Conservation (phyloP, 2,329 filamentous ascomycete species). For the Aspergillus clavatus region DNA sequence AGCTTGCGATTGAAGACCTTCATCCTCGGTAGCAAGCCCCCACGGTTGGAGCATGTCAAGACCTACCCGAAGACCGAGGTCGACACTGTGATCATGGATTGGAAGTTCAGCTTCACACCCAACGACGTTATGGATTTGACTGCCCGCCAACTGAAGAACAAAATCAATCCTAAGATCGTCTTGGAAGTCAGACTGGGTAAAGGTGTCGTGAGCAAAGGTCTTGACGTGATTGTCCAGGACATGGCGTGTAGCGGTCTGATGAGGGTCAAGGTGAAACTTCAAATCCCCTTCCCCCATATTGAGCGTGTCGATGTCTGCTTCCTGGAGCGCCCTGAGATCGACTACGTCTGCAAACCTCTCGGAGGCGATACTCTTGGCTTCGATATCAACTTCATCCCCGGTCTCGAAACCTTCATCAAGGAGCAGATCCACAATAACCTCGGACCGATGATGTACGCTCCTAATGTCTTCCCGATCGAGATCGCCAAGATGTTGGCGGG, state of each 20-base stretch:
- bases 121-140: slow-evolving; percentile 93
- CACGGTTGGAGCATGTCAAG: slow-evolving; percentile 94
- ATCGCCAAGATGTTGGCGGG: slow-evolving; percentile 97
- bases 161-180: slow-evolving; percentile 94
- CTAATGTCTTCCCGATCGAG: slow-evolving; percentile 97
- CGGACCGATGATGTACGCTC: slow-evolving; percentile 95
- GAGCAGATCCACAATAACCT: slow-evolving; percentile 95
- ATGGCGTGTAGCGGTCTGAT: slow-evolving; percentile 95
- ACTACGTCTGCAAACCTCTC: slow-evolving; percentile 96
- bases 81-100: slow-evolving; percentile 96
- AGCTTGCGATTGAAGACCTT: slow-evolving; percentile 92
- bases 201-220: slow-evolving; percentile 91
- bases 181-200: slow-evolving; percentile 93
- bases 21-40: slow-evolving; percentile 89
- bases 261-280: slow-evolving; percentile 95
- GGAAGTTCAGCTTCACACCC: slow-evolving; percentile 99
- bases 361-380: slow-evolving; percentile 94
- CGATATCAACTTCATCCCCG: slow-evolving; percentile 98
- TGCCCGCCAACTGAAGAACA: slow-evolving; percentile 81
- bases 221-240: slow-evolving; percentile 96
- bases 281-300: slow-evolving; percentile 91
- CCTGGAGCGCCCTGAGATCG: slow-evolving; percentile 79
- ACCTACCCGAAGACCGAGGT: slow-evolving; percentile 95
- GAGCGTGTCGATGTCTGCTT: slow-evolving; percentile 95
- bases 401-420: slow-evolving; percentile 86